A percentile compares a stretch with the other conserved stretches of the same genome.
These are phyloP conservation scores for Paracamarosporium sp. DNA, from an alignment of 2,329 filamentous ascomycete species.

Conservation along the genomic window DNA sequence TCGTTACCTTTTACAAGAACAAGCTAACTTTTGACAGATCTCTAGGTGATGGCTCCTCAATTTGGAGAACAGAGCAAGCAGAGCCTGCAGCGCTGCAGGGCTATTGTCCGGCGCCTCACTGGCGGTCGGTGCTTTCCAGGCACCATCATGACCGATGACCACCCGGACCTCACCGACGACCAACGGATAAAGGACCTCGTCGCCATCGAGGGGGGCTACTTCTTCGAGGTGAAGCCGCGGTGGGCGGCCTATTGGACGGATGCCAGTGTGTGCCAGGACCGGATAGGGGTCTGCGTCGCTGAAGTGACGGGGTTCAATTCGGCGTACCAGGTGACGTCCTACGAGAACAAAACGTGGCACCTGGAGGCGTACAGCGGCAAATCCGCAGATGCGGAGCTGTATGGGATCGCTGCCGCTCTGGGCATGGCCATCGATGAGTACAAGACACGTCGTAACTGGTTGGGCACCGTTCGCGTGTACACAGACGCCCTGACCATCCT, in stretches of 20 bases:
- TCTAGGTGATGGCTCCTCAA: neutral
- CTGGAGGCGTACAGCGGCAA: slow-evolving; percentile 6
- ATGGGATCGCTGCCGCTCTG: slow-evolving; percentile 15
- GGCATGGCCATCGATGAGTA: neutral
- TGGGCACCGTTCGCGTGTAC: slow-evolving; percentile 11
- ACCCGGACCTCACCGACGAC: neutral
- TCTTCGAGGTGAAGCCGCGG: neutral
- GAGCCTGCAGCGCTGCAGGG: neutral
- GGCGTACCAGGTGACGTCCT: neutral
- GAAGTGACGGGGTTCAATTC: neutral
- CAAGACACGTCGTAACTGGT: neutral
- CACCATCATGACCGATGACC: neutral
- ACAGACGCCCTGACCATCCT: neutral
- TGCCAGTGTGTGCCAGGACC: neutral
- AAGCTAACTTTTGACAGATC: neutral
- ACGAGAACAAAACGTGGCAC: neutral
- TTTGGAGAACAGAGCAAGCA: neutral
- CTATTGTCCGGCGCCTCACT: neutral
- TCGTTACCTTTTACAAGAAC: neutral
- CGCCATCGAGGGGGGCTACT: neutral
- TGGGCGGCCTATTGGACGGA: slow-evolving; percentile 8
- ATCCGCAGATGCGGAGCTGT: slow-evolving; percentile 10
- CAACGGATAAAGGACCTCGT: neutral
- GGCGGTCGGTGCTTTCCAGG: neutral
- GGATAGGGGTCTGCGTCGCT: slow-evolving; percentile 12